A percentile compares a stretch with the other conserved stretches of the same genome.
Conservation (phyloP, 129 eudicot species). For the Tanacetum coccineum region DNA sequence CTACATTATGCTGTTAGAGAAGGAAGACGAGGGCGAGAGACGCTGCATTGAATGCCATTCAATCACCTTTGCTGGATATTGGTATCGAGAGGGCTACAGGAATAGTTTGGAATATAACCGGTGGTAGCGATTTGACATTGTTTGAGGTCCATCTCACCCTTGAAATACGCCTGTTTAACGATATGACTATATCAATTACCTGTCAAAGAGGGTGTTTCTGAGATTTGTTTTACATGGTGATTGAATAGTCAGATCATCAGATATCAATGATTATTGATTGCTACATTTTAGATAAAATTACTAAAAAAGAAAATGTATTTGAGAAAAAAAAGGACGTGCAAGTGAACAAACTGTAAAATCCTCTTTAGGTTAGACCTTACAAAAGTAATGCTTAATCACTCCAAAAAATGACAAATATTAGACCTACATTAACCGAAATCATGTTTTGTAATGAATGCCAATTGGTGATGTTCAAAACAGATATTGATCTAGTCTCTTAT, state of each 20-base stretch:
- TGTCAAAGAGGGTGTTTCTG: background rate
- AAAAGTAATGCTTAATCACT: too few relatives aligned
- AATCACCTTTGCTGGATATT: constrained; percentile 86
- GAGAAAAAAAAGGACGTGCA: too few relatives aligned
- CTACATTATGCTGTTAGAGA: constrained; percentile 23
- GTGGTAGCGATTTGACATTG: constrained; percentile 79
- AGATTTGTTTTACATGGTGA: too few relatives aligned
- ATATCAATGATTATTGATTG: too few relatives aligned
- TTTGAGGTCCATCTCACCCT: constrained; percentile 57
- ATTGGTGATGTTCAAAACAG: background rate
- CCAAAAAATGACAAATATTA: background rate
- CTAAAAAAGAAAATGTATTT: too few relatives aligned
- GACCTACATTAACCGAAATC: background rate
- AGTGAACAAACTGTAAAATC: too few relatives aligned
- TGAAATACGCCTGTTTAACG: background rate
- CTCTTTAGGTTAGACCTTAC: too few relatives aligned
- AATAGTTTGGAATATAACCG: constrained; percentile 97
- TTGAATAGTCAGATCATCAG: too few relatives aligned
- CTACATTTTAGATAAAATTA: too few relatives aligned
- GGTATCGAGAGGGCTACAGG: constrained; percentile 99
- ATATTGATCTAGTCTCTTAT: constrained; percentile 2
- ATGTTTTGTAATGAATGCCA: background rate
- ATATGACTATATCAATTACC: background rate
- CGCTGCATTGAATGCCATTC: constrained; percentile 96
- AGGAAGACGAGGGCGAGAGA: constrained; percentile 96